Percentiles rank a stretch among this genome's conserved stretches.
Evolutionary conservation across 1,139 yeast species (phyloP).

Genomic region (Kodamaea sp.): DNA sequence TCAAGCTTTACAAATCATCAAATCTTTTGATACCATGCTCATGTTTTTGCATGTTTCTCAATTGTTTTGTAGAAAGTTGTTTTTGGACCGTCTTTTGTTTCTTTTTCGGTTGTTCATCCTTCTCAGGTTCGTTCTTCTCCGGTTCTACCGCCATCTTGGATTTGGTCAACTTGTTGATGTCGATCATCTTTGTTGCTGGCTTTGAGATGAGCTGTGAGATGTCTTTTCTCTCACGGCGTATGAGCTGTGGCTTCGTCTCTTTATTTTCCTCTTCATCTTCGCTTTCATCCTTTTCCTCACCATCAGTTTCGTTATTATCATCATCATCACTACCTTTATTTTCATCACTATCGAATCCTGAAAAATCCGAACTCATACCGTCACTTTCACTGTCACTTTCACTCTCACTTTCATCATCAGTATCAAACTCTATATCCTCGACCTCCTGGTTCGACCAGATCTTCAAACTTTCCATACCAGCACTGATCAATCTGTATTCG

Average conservation of each 20-base stretch:
- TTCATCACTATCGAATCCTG: slow-evolving; percentile 1
- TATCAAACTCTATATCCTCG: slow-evolving; percentile 18
- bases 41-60: slow-evolving; percentile 47
- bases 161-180: slow-evolving; percentile 17
- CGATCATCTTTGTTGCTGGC: slow-evolving; percentile 18
- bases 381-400: slow-evolving; percentile 11
- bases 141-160: slow-evolving; percentile 12
- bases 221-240: slow-evolving; percentile 10
- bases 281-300: slow-evolving; percentile 2
- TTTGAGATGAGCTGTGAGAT: slow-evolving; percentile 9
- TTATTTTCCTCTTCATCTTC: slow-evolving; percentile 2
- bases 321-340: slow-evolving; percentile 11
- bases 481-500: slow-evolving; percentile 73
- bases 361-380: slow-evolving; percentile 1
- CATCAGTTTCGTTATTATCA: slow-evolving; percentile 13
- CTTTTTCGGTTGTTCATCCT: slow-evolving; percentile 16
- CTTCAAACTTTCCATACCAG: slow-evolving; percentile 76
- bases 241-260: slow-evolving; percentile 7
- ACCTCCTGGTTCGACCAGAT: slow-evolving; percentile 53
- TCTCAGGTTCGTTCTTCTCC: slow-evolving; percentile 13
- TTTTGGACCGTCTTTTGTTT: slow-evolving; percentile 28
- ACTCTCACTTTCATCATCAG: slow-evolving; percentile 13
- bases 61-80: slow-evolving; percentile 43
- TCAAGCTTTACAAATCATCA: slow-evolving; percentile 47
- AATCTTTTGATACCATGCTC: slow-evolving; percentile 67